Conservation (phyloP, 1,284 basidiomycete species). For the Gymnopus androsaceus region DNA sequence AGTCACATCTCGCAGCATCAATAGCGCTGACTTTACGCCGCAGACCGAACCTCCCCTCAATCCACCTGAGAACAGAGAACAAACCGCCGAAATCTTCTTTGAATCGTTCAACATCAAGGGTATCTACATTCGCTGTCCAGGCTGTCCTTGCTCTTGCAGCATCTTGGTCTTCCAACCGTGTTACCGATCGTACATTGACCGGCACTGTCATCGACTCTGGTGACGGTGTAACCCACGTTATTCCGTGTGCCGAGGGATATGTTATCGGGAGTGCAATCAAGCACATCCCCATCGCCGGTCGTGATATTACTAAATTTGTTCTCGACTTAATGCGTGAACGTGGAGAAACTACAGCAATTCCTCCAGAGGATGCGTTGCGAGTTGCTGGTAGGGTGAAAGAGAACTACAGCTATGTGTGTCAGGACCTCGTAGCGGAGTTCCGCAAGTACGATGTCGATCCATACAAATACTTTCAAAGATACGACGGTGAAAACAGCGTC, state of each 20-base stretch:
- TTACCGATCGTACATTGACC: slow-evolving; percentile 90
- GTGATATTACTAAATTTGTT: slow-evolving; percentile 97
- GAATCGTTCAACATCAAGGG: slow-evolving; percentile 99
- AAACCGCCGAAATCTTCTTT: slow-evolving; percentile 99
- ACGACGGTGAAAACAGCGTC: slow-evolving; percentile 90
- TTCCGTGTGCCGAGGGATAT: slow-evolving; percentile 96
- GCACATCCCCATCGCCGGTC: slow-evolving; percentile 97
- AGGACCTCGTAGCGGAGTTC: slow-evolving; percentile 99
- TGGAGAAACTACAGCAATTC: slow-evolving; percentile 87
- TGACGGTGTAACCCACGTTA: slow-evolving; percentile 98
- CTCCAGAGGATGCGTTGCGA: slow-evolving; percentile 94
- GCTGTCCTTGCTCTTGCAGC: slow-evolving; percentile 99
- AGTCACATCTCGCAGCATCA: not conserved
- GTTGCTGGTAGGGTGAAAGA: slow-evolving; percentile 97
- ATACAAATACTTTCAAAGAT: slow-evolving; percentile 94
- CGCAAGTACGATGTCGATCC: slow-evolving; percentile 97
- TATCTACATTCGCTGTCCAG: slow-evolving; percentile 97
- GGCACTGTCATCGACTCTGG: slow-evolving; percentile 99
- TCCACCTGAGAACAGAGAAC: slow-evolving; percentile 97
- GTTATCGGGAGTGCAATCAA: slow-evolving; percentile 99
- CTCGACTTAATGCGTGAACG: slow-evolving; percentile 96
- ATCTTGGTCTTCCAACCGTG: slow-evolving; percentile 94
- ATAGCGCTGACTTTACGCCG: not conserved
- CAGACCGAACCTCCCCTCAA: slow-evolving; percentile 99
- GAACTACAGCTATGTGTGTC: slow-evolving; percentile 98